Base-by-base conservation (phyloP, 179 eudicot species). In the Kewa caespitosa region DNA sequence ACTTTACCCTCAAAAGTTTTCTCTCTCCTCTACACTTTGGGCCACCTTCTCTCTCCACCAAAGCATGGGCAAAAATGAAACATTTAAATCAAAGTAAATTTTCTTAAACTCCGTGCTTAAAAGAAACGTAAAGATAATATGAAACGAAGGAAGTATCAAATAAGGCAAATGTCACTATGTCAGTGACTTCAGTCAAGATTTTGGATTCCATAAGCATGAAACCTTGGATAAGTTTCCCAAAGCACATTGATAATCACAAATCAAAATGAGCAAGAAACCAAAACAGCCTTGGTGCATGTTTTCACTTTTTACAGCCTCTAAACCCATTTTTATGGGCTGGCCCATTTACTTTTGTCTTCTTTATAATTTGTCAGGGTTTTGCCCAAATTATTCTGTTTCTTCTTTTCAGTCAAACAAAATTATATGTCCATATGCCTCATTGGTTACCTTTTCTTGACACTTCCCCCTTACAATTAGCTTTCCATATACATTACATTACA, bases 351-450 rank as follows among this genome's bases (percentile, higher is more conserved):
- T 67, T 61, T 39, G 41, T 65, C 38, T 6, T 30, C 57, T 73
- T 69, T 60, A 52, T 41, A 54, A 50, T 39, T 59, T 70, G 83
- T 76, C 69, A 70, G 69, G 72, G 74, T 69, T 55, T n/a, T n/a
- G n/a, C 31, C 76, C 81, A 74, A 82, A 82, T 82, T 78, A 82
- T 78, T 78, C 79, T 74, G 79, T 74, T 78, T 78, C 81, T 23
- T 82, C 85, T 78, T 82, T 82, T 82, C 74, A 81, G 85, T 82
- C 85, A 74, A 81, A 81, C 78, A 81, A 43, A 70, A 75, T 78
- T 73, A 71, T 70, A 61, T 65, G 65, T 78, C 78, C 81, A 81
- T 71, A 69, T 81, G 81, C 76, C n/a, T 74, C 61, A 81, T 69
- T 81, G 33, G 33, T 78, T 74, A 78, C 63, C 76, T 46, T 32